These are phyloP conservation scores for Vitis hybrid DNA, from an alignment of 177 flowering plant genomes.

Conservation along the genomic window DNA sequence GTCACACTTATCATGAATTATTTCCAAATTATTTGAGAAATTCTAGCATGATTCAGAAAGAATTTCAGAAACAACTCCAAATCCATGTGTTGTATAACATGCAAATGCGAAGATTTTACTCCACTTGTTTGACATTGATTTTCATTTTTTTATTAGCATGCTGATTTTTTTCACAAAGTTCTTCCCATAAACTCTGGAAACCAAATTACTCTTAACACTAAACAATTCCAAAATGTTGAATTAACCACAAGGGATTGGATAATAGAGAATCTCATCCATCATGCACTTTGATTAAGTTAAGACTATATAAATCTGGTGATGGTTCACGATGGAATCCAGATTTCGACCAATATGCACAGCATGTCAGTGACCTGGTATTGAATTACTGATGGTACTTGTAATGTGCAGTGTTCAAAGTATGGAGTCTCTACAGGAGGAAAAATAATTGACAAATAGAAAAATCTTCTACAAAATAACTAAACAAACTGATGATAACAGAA, in stretches of 20 bases:
- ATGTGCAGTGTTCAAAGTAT: too few relatives aligned
- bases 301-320: background rate
- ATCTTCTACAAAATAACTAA: background rate
- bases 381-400: too few relatives aligned
- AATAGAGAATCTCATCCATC: background rate
- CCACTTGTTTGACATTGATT: background rate
- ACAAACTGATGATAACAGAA: slow-evolving; percentile 19
- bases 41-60: too few relatives aligned
- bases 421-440: too few relatives aligned
- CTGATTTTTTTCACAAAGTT: background rate
- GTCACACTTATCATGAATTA: too few relatives aligned
- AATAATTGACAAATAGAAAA: background rate
- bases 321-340: background rate
- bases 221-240: background rate
- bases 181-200: background rate
- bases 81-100: too few relatives aligned
- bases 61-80: too few relatives aligned
- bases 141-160: background rate
- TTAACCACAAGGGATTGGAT: background rate
- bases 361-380: too few relatives aligned
- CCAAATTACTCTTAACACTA: background rate
- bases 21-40: too few relatives aligned
- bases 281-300: background rate
- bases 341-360: background rate
- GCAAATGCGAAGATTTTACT: too few relatives aligned